Conservation (phyloP, 768 basidiomycete genomes). For the Leccinum broughii region DNA sequence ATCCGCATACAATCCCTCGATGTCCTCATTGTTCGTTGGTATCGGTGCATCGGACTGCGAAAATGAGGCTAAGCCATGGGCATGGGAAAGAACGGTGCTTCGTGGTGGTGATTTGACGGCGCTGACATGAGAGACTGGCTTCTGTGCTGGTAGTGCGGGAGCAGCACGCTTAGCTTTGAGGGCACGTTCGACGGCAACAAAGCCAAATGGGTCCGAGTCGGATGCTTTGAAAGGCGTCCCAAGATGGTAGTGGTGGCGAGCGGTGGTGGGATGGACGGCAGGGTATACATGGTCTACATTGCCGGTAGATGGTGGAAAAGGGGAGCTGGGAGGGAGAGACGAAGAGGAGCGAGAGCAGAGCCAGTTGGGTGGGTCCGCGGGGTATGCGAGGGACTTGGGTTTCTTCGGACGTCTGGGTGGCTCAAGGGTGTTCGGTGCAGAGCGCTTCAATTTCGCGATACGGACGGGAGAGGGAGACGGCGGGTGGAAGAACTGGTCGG, state of each 20-base stretch:
- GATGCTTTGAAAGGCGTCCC: constrained; percentile 25
- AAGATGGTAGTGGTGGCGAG: constrained; percentile 22
- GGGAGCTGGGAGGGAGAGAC: constrained; percentile 37
- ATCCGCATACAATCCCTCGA: constrained; percentile 37
- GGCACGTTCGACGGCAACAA: constrained; percentile 53
- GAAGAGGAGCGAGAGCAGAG: constrained; percentile 26
- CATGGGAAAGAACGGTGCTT: constrained; percentile 20
- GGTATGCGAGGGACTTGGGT: constrained; percentile 31
- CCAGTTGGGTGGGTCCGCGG: constrained; percentile 35
- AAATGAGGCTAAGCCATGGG: constrained; percentile 27
- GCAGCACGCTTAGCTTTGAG: constrained; percentile 43
- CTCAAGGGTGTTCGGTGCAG: constrained; percentile 17
- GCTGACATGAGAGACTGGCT: constrained; percentile 11
- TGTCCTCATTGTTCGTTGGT: constrained; percentile 34
- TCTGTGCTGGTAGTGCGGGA: constrained; percentile 11
- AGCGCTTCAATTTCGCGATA: constrained; percentile 21
- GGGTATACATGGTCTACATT: constrained; percentile 12
- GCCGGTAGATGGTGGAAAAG: constrained; percentile 27
- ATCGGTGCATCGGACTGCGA: constrained; percentile 37
- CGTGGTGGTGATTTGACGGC: constrained; percentile 22
- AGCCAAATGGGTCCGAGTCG: constrained; percentile 57
- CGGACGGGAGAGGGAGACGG: constrained; percentile 33
- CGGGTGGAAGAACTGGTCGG: constrained; percentile 37
- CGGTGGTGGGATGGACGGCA: constrained; percentile 2
- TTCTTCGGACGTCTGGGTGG: constrained; percentile 35